phyloP scores from a whole-genome alignment of 1,284 basidiomycete genomes.

The Schizophyllum commune region DNA sequence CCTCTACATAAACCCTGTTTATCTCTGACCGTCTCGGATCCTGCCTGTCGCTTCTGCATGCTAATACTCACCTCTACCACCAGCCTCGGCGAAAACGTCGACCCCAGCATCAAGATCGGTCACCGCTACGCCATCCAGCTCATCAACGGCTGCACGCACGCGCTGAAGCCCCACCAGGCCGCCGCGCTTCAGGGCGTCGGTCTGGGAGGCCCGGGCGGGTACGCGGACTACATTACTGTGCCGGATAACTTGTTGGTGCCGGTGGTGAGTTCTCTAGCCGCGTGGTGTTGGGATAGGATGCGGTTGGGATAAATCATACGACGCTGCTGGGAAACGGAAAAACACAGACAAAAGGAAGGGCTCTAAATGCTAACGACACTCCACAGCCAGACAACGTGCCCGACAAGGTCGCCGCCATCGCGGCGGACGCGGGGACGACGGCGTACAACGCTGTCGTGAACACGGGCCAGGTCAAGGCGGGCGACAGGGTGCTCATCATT shows the following conservation, averaged over 20 bases:
- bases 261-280: slow-evolving; percentile 16
- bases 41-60: no score
- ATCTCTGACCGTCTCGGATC: no score
- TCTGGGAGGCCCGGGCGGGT: slow-evolving; percentile 18
- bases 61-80: background rate
- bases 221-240: slow-evolving; percentile 16
- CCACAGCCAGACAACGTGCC: slow-evolving; percentile 15
- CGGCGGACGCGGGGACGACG: slow-evolving; percentile 19
- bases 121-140: slow-evolving; percentile 14
- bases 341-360: no score
- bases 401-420: slow-evolving; percentile 17
- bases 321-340: no score
- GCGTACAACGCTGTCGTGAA: slow-evolving; percentile 18
- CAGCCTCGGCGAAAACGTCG: slow-evolving; percentile 6
- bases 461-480: slow-evolving; percentile 11
- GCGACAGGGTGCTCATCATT: slow-evolving; percentile 19
- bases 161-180: slow-evolving; percentile 3
- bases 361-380: background rate
- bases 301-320: no score
- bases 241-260: slow-evolving; percentile 14
- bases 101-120: slow-evolving; percentile 8
- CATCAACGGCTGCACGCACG: slow-evolving; percentile 9
- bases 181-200: slow-evolving; percentile 12
- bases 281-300: no score
- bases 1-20: background rate